Evolutionary conservation across 331 rosid species (phyloP).

Genomic region (Acacia concinna): DNA sequence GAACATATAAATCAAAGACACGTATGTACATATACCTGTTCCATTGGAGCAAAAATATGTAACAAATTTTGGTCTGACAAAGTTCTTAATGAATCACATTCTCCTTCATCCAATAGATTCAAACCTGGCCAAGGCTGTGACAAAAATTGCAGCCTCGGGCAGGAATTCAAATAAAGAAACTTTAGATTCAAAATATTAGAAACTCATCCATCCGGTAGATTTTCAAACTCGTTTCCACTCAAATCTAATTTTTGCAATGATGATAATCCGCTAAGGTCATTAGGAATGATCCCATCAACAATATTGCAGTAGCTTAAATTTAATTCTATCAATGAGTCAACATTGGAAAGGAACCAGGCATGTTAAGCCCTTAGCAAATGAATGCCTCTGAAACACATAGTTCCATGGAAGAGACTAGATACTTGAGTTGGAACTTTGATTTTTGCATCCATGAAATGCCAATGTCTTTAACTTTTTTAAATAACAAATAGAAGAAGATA

Average conservation of each 20-base stretch:
- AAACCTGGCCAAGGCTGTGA: not conserved
- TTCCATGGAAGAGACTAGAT: too few relatives aligned
- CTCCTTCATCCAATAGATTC: not conserved
- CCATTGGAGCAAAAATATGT: not conserved
- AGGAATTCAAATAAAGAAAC: not conserved
- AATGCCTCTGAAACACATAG: not conserved
- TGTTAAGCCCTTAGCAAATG: not conserved
- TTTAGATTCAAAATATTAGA: not conserved
- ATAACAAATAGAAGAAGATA: not conserved
- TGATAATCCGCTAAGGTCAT: not conserved
- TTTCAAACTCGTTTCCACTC: not conserved
- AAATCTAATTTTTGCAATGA: not conserved
- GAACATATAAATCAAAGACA: not conserved
- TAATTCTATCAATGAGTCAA: not conserved
- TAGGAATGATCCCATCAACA: not conserved
- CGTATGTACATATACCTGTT: not conserved
- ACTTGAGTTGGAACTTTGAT: not conserved
- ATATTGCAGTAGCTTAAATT: not conserved
- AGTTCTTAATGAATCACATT: not conserved
- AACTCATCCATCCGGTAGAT: not conserved
- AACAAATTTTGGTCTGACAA: not conserved
- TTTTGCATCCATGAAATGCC: not conserved
- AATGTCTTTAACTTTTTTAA: not conserved
- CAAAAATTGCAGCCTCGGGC: not conserved
- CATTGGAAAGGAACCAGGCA: not conserved